Base-by-base conservation (phyloP, 805 yeast species). In the Torulaspora quercuum region DNA sequence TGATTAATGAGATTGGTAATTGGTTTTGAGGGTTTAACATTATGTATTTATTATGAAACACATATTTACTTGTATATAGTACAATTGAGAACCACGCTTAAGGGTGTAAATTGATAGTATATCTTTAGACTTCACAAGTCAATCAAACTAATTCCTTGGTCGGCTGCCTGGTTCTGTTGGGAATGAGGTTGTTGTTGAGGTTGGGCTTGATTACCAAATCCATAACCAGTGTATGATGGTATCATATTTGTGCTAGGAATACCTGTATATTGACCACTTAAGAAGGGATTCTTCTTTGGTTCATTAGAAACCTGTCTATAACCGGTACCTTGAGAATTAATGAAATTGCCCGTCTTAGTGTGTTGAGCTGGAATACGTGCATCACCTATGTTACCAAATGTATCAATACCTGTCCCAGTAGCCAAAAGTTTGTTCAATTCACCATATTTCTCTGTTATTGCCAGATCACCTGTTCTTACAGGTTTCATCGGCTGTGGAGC, bases 191-290 rank as follows among this genome's bases (percentile, higher is more conserved):
- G 51, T 44, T 57, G 35, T 36, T 43, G 33, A 41, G 39, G 52
- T 23, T 40, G 49, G 28, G 38, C 41, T 45, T 80, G 86, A 50
- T 88, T 89, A 32, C 97, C 97, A 63, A 89, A 89, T 1, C 97
- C 97, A 56, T 78, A 88, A 2, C 97, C 97, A 2, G 97, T 89
- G 54, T 83, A 80, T 3, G 92, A 79, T 5, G 95, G 89, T 33
- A 81, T 77, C 42, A 87, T 73, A 17, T 67, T 70, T 9, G 84
- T 69, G 21, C 79, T 69, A 19, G 84, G 79, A 20, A 80, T 72
- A 20, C 88, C 88, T 0, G 86, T 80, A 55, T 78, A 83, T 55
- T 87, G 94, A 19, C 77, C 72, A 37, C 72, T 76, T 69, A 50
- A 52, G 48, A 69, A 69, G 18, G 73, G 73, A 41, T 70, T 70